Evolutionary conservation across 192 early-diverging fungal species (phyloP), one percentile per base, ranked within the genome.

Genomic region (Diversispora eburnea): DNA sequence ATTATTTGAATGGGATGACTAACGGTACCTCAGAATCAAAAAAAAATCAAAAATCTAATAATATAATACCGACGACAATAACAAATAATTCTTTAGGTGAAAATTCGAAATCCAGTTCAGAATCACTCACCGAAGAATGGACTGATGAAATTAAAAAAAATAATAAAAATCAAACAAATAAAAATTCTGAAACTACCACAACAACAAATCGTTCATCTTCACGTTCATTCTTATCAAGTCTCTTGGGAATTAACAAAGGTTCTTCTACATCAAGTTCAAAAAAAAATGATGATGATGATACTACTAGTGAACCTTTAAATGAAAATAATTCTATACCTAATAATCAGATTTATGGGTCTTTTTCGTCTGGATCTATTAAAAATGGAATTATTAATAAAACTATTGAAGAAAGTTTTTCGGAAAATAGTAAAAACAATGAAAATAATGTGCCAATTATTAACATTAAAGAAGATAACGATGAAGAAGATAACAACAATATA

Each of bases 41-140:
- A 33, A 33, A 33, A 33, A 33, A 33, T 33, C 25, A 33, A 33
- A 33, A 33, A 33, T 33, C 25, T 33, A 33, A 33, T 33, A 33
- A 33, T 33, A 33, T 33, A 33, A 33, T 33, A 33, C 25, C 25
- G 25, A 33, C 25, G 25, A 33, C 25, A 33, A 33, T 33, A 33
- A 33, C 25, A 33, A 33, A 33, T 33, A 33, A 33, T 33, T 33
- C 0, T 33, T 33, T 33, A 33, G 25, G 25, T 33, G 25, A 33
- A 33, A 33, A 33, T 33, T 33, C 25, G 2, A 33, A 33, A 33
- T 33, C 25, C 25, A 25, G 20, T 59, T 59, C 57, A 22, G 61
- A 42, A 45, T 63, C 43, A 45, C 43, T 63, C 61, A 43, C 42
- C 15, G 61, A 63, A 45, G 61, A 63, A 63, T 39, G 20, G 25